phyloP scores from a whole-genome alignment of 257 asterid species.

The Lithospermum erythrorhizon region DNA sequence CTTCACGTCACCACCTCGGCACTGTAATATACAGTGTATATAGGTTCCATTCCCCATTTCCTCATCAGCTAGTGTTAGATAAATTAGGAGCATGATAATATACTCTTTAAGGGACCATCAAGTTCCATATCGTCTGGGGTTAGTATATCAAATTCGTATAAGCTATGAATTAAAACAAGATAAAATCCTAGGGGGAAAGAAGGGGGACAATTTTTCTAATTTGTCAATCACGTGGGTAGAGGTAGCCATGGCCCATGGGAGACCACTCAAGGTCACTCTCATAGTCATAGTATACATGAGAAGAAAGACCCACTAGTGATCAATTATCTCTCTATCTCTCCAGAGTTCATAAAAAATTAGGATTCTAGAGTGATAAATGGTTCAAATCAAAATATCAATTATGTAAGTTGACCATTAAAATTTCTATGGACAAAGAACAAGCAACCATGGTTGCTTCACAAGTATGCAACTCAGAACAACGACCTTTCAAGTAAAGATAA shows the following conservation, averaged over 20 bases:
- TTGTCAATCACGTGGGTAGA: conserved; percentile 17
- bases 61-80: conserved; percentile 5
- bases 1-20: conserved; percentile 49
- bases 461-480: conserved; percentile 69
- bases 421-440: neutral
- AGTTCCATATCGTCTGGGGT: too few relatives aligned
- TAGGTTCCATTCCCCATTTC: conserved; percentile 3
- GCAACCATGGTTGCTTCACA: conserved; percentile 41
- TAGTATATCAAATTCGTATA: too few relatives aligned
- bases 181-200: neutral
- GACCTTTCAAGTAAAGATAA: conserved; percentile 38
- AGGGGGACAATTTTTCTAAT: neutral
- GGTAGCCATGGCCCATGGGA: conserved; percentile 22
- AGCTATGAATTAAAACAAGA: too few relatives aligned
- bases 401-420: conserved; percentile 33
- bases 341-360: conserved; percentile 11
- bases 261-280: conserved; percentile 16
- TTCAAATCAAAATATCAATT: conserved; percentile 16
- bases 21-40: neutral
- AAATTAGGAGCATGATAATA: neutral
- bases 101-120: too few relatives aligned
- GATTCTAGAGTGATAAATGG: neutral
- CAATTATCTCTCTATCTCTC: neutral
- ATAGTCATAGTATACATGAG: neutral
- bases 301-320: neutral